These are phyloP conservation scores for Pyrenula aspistea DNA, from an alignment of 495 filamentous ascomycete species.

Conservation along the genomic window DNA sequence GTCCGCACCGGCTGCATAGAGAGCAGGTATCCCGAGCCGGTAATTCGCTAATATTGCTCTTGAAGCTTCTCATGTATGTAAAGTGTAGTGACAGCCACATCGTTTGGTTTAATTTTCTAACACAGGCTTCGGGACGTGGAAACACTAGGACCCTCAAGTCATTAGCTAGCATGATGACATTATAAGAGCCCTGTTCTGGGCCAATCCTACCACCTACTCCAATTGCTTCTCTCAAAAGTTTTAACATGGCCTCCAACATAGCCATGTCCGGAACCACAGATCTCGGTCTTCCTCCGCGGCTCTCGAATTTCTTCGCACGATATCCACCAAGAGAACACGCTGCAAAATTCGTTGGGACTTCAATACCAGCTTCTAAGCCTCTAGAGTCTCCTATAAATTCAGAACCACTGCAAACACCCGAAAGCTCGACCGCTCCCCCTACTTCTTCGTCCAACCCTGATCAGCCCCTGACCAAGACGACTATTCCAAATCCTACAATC, in stretches of 20 bases:
- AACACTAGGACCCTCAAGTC: too few relatives aligned
- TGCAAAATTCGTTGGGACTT: conserved; percentile 3
- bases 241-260: conserved; percentile 14
- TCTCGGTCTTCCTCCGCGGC: conserved; percentile 42
- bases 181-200: too few relatives aligned
- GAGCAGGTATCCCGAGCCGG: too few relatives aligned
- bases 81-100: too few relatives aligned
- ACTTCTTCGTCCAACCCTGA: conserved; percentile 17
- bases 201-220: not conserved
- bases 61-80: too few relatives aligned
- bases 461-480: conserved; percentile 5
- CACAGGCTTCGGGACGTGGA: too few relatives aligned
- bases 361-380: conserved; percentile 23
- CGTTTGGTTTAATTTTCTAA: too few relatives aligned
- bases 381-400: conserved; percentile 21
- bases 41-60: too few relatives aligned
- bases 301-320: conserved; percentile 79
- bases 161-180: too few relatives aligned
- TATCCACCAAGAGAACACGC: conserved; percentile 59
- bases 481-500: conserved; percentile 19
- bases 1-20: too few relatives aligned
- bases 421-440: conserved; percentile 9
- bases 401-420: conserved; percentile 10
- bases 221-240: not conserved
- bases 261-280: conserved; percentile 8